Percentiles rank a stretch among this genome's conserved stretches.
Evolutionary conservation across 345 rosid genomes (phyloP).

Genomic region (Gossypium longicalyx): DNA sequence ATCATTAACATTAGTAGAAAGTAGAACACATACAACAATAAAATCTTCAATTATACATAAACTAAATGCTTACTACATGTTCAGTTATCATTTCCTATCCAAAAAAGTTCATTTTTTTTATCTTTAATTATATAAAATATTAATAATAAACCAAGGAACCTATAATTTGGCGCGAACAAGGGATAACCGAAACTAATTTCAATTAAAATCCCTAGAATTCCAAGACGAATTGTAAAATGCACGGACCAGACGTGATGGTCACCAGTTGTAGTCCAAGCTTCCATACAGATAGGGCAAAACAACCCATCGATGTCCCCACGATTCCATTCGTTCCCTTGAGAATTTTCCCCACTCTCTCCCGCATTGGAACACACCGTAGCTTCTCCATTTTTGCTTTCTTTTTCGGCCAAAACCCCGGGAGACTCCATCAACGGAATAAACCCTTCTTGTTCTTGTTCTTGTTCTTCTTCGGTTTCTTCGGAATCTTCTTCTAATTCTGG

Average conservation of each 20-base stretch:
- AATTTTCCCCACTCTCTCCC: constrained; percentile 19
- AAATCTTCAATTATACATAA: background rate
- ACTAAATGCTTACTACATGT: background rate
- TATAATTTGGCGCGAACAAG: background rate
- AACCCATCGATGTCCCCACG: constrained; percentile 55
- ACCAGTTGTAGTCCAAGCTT: constrained; percentile 63
- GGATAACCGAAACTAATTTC: background rate
- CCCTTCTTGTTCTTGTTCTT: constrained; percentile 27
- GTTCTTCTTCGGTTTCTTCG: constrained; percentile 18
- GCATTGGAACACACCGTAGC: constrained; percentile 28
- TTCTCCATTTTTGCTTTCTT: constrained; percentile 30
- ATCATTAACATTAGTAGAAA: background rate
- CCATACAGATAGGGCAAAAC: constrained; percentile 79
- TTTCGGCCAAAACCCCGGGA: constrained; percentile 27
- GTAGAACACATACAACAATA: background rate
- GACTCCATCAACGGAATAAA: constrained; percentile 22
- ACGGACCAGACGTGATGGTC: constrained; percentile 72
- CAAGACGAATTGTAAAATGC: background rate
- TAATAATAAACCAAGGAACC: background rate
- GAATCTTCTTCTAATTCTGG: constrained; percentile 10
- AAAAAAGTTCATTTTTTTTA: background rate
- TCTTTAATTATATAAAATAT: background rate
- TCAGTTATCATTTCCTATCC: background rate
- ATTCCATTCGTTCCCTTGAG: constrained; percentile 48
- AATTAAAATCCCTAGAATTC: background rate